phyloP scores from a whole-genome alignment of 1,139 yeast species.

The Saccharomycopsis crataegensis region DNA sequence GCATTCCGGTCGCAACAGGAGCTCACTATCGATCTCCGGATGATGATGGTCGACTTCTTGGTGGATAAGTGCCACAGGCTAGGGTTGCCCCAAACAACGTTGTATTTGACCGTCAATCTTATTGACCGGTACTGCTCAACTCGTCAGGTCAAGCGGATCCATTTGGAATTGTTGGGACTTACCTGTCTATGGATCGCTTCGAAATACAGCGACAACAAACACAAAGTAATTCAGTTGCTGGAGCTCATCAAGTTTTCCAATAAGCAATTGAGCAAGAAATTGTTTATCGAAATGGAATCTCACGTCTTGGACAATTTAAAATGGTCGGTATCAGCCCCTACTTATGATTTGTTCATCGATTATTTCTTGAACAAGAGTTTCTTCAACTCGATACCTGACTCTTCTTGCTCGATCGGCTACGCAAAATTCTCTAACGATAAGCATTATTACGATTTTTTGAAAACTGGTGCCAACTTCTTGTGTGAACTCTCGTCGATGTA shows the following conservation, averaged over 20 bases:
- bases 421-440: not conserved
- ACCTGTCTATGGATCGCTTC: conserved; percentile 71
- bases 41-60: conserved; percentile 10
- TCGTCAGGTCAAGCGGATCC: conserved; percentile 28
- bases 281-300: conserved; percentile 16
- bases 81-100: conserved; percentile 2
- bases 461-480: conserved; percentile 12
- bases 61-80: conserved; percentile 1
- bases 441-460: conserved; percentile 10
- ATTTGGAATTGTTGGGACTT: conserved; percentile 61
- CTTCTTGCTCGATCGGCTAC: not conserved
- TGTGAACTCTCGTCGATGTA: conserved; percentile 13
- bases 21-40: conserved; percentile 7
- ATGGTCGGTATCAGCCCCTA: conserved; percentile 15
- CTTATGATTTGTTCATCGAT: conserved; percentile 16
- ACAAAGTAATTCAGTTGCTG: conserved; percentile 35
- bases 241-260: conserved; percentile 8
- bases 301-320: conserved; percentile 16
- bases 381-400: not conserved
- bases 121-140: conserved; percentile 18
- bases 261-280: conserved; percentile 1
- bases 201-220: conserved; percentile 63
- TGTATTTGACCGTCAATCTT: conserved; percentile 9
- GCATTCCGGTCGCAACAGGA: conserved; percentile 13
- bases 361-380: conserved; percentile 13